Percentiles rank a stretch among this genome's conserved stretches.
These are phyloP conservation scores for Rhodomyrtus tomentosa DNA, from an alignment of 345 rosid genomes.

Conservation along the genomic window DNA sequence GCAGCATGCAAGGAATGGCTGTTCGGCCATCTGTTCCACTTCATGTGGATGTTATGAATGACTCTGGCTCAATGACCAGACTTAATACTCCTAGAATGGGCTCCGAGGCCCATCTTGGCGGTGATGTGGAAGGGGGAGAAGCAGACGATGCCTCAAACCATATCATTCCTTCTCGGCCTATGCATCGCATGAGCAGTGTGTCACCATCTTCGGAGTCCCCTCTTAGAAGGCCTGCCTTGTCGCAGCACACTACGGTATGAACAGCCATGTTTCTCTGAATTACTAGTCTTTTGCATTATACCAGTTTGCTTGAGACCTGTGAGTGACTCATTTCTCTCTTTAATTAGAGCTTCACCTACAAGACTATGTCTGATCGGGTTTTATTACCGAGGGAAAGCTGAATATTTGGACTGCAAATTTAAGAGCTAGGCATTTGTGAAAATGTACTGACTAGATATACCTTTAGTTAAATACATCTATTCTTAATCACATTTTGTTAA, in stretches of 20 bases:
- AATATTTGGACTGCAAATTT: neutral
- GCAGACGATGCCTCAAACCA: conserved; percentile 53
- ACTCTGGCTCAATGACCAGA: conserved; percentile 50
- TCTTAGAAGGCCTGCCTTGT: conserved; percentile 49
- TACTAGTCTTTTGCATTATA: neutral
- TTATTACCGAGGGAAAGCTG: neutral
- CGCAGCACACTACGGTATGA: conserved; percentile 52
- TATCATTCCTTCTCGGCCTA: conserved; percentile 36
- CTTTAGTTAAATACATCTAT: neutral
- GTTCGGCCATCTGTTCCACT: conserved; percentile 46
- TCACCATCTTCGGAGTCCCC: conserved; percentile 90
- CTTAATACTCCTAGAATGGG: conserved; percentile 44
- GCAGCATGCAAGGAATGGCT: conserved; percentile 31
- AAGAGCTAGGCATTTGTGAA: neutral
- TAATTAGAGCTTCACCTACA: neutral
- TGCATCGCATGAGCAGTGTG: conserved; percentile 60
- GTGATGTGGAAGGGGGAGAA: conserved; percentile 65
- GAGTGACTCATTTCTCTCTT: neutral
- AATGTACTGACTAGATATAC: neutral
- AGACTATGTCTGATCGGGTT: neutral
- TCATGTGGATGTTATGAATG: conserved; percentile 64
- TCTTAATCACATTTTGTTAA: neutral
- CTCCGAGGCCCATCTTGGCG: conserved; percentile 43
- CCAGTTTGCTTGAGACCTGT: neutral
- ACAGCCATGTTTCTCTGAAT: neutral